A percentile compares a stretch with the other conserved stretches of the same genome.
Evolutionary conservation across 1,139 yeast genomes (phyloP).

Genomic region (Kodamaea fungicola): DNA sequence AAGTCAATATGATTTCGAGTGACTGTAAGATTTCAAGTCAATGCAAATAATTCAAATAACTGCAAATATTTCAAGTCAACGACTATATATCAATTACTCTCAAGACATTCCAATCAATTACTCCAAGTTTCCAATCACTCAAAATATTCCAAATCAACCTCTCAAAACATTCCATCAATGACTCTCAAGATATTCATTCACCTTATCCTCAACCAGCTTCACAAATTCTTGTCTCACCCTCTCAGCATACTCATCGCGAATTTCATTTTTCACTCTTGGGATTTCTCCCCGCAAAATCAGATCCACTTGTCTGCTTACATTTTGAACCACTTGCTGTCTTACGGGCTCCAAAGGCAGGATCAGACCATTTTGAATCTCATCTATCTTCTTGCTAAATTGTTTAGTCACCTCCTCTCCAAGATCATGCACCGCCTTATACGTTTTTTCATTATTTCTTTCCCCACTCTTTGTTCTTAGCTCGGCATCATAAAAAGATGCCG

Average conservation of each 20-base stretch:
- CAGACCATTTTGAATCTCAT: slow-evolving; percentile 13
- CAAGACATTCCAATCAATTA: too few species aligned
- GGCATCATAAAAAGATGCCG: slow-evolving; percentile 18
- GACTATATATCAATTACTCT: too few species aligned
- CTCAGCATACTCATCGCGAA: slow-evolving; percentile 14
- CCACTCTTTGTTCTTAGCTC: slow-evolving; percentile 3
- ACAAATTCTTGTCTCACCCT: slow-evolving; percentile 18
- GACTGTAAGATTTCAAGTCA: too few species aligned
- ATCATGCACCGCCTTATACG: slow-evolving; percentile 19
- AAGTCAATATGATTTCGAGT: too few species aligned
- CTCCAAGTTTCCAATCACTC: too few species aligned
- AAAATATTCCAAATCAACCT: too few species aligned
- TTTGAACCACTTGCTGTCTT: slow-evolving; percentile 19
- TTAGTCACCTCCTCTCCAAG: slow-evolving; percentile 23
- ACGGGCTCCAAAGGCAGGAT: slow-evolving; percentile 19
- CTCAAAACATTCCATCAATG: too few species aligned
- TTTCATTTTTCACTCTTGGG: slow-evolving; percentile 3
- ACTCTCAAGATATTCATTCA: slow-evolving; percentile 9
- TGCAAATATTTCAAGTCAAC: too few species aligned
- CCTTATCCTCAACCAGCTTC: slow-evolving; percentile 22
- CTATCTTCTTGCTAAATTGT: slow-evolving; percentile 22
- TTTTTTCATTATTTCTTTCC: slow-evolving; percentile 4
- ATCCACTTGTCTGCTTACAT: slow-evolving; percentile 21
- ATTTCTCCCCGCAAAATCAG: not conserved
- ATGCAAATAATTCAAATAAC: too few species aligned